Percentiles rank a stretch among this genome's conserved stretches.
Evolutionary conservation across 2,329 filamentous ascomycete genomes (phyloP).

Genomic region (Lasiodiplodia hormozganensis): DNA sequence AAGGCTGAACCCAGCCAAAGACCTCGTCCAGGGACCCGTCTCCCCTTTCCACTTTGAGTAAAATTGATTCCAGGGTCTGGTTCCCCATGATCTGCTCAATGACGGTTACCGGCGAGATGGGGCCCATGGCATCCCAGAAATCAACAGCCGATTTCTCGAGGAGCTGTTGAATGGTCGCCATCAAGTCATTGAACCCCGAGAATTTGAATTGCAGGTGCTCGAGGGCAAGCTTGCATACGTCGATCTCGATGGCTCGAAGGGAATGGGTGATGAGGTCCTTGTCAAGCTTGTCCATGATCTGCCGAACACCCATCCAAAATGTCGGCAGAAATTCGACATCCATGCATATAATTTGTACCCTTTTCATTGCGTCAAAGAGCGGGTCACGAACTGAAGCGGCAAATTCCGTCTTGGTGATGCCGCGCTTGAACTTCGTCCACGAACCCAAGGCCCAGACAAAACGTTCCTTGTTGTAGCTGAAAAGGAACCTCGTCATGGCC

Average conservation of each 20-base stretch:
- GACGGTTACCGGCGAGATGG: slow-evolving; percentile 79
- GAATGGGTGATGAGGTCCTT: slow-evolving; percentile 78
- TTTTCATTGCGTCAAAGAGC: slow-evolving; percentile 70
- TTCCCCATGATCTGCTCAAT: slow-evolving; percentile 85
- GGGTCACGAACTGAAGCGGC: slow-evolving; percentile 85
- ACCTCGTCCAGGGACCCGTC: slow-evolving; percentile 66
- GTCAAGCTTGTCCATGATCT: slow-evolving; percentile 76
- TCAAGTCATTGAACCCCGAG: slow-evolving; percentile 68
- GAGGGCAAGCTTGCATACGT: slow-evolving; percentile 66
- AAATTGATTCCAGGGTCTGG: slow-evolving; percentile 67
- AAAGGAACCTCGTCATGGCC: slow-evolving; percentile 84
- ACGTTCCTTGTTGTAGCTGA: slow-evolving; percentile 71
- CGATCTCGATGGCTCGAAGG: slow-evolving; percentile 78
- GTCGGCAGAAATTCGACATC: slow-evolving; percentile 65
- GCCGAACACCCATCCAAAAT: slow-evolving; percentile 80
- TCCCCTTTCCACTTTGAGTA: slow-evolving; percentile 54
- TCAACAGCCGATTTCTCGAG: slow-evolving; percentile 77
- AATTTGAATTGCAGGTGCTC: slow-evolving; percentile 65
- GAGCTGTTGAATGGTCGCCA: slow-evolving; percentile 73
- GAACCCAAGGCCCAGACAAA: slow-evolving; percentile 71
- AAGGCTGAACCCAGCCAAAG: slow-evolving; percentile 78
- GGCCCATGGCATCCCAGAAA: slow-evolving; percentile 88
- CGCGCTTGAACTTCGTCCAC: slow-evolving; percentile 70
- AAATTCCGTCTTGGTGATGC: slow-evolving; percentile 76
- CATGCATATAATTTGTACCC: slow-evolving; percentile 63